phyloP scores from a whole-genome alignment of 2,329 filamentous ascomycete genomes.

The Beauveria sp. region DNA sequence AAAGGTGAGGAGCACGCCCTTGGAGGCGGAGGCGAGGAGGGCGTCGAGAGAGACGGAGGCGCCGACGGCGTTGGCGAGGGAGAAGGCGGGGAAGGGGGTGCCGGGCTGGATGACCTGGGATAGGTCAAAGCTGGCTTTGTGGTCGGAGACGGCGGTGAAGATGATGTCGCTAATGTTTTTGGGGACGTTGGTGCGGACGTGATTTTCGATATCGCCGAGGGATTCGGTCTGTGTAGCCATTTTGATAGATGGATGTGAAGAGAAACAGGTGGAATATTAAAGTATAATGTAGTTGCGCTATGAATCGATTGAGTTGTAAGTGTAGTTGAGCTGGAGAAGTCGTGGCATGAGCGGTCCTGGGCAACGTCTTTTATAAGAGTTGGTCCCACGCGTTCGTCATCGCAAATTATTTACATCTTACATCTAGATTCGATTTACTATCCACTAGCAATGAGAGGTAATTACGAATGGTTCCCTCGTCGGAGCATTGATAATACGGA shows the following conservation, averaged over 20 bases:
- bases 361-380: not conserved
- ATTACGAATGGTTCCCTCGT: not conserved
- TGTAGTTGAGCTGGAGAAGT: not conserved
- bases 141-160: conserved; percentile 7
- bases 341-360: not conserved
- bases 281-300: not conserved
- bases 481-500: too few relatives aligned
- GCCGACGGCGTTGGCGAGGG: conserved; percentile 27
- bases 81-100: conserved; percentile 26
- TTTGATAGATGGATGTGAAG: not conserved
- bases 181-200: conserved; percentile 8
- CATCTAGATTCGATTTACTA: not conserved
- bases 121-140: conserved; percentile 18
- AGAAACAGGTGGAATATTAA: not conserved
- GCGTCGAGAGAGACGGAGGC: conserved; percentile 23
- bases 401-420: too few relatives aligned
- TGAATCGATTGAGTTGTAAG: not conserved
- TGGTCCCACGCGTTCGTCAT: too few relatives aligned
- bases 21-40: conserved; percentile 19
- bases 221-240: conserved; percentile 10
- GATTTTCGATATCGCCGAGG: conserved; percentile 1
- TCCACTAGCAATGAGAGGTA: not conserved
- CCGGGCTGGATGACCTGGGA: conserved; percentile 25
- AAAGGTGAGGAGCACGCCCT: conserved; percentile 35
- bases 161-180: not conserved